These are phyloP conservation scores for Trichoderma brevicompactum DNA, from an alignment of 2,329 filamentous ascomycete genomes.

Conservation along the genomic window DNA sequence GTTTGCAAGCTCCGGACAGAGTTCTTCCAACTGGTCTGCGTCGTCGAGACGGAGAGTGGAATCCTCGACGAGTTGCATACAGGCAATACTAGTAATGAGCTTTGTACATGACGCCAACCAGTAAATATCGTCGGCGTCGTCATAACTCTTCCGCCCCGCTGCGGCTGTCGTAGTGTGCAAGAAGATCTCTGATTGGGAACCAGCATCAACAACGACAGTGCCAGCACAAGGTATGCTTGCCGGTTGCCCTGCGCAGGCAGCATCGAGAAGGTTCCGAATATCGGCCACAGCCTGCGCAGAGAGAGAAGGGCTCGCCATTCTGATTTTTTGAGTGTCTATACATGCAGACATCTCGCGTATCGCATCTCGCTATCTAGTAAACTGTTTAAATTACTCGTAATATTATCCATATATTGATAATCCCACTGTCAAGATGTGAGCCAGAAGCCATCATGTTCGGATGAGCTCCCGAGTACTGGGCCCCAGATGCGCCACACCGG, in stretches of 20 bases:
- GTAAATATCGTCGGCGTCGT: not conserved
- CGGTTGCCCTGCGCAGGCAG: not conserved
- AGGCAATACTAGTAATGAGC: not conserved
- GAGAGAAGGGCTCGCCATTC: not conserved
- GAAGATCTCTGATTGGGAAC: not conserved
- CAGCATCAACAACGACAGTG: not conserved
- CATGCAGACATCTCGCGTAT: not conserved
- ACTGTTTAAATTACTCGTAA: not conserved
- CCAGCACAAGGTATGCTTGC: not conserved
- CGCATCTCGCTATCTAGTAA: not conserved
- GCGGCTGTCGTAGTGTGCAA: not conserved
- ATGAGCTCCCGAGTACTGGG: not conserved
- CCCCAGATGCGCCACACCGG: not conserved
- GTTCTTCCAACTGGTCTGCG: not conserved
- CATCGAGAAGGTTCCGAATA: not conserved
- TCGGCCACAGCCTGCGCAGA: not conserved
- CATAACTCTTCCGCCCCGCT: not conserved
- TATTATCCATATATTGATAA: not conserved
- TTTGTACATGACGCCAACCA: constrained; percentile 2
- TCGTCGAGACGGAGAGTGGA: not conserved
- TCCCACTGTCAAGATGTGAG: not conserved
- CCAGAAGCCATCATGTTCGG: not conserved
- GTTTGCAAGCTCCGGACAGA: not conserved
- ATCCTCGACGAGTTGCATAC: not conserved
- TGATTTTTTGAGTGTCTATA: not conserved